phyloP scores from a whole-genome alignment of 2,329 filamentous ascomycete genomes.

The Tympanopsis confertula region DNA sequence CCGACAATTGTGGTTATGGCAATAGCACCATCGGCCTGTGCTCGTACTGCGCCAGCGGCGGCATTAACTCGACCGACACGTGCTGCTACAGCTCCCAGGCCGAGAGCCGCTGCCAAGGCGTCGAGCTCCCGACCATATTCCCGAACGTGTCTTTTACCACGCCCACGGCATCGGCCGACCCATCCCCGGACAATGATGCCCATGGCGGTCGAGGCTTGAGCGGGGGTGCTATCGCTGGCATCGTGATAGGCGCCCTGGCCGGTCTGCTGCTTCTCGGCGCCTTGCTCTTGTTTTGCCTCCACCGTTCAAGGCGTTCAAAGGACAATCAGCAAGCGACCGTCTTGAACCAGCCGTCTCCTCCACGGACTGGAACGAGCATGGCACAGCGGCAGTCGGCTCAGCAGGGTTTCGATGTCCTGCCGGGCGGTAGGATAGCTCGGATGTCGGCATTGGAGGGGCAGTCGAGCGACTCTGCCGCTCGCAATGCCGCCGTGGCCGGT shows the following conservation, averaged over 20 bases:
- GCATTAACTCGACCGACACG: conserved; percentile 84
- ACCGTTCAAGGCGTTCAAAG: conserved; percentile 35
- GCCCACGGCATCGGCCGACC: conserved; percentile 26
- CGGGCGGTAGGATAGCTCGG: conserved; percentile 79
- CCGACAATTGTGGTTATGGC: conserved; percentile 74
- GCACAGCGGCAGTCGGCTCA: conserved; percentile 18
- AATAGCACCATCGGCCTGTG: conserved; percentile 67
- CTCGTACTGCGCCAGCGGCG: conserved; percentile 72
- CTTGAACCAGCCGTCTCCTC: conserved; percentile 81
- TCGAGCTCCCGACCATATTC: conserved; percentile 68
- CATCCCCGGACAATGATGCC: conserved; percentile 12
- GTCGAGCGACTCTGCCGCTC: conserved; percentile 46
- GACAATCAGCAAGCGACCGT: conserved; percentile 59
- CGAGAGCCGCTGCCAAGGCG: conserved; percentile 59
- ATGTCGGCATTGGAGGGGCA: conserved; percentile 88
- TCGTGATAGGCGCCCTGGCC: conserved; percentile 70
- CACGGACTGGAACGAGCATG: conserved; percentile 30
- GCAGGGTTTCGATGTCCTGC: conserved; percentile 60
- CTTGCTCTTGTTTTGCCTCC: conserved; percentile 58
- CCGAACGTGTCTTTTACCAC: conserved; percentile 54
- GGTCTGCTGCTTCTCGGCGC: conserved; percentile 60
- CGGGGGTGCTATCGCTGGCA: conserved; percentile 85
- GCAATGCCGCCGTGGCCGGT: conserved; percentile 34
- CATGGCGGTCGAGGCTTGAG: conserved; percentile 42
- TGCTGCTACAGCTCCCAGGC: conserved; percentile 80